A percentile compares a stretch with the other conserved stretches of the same genome.
Evolutionary conservation across 2,329 filamentous ascomycete genomes (phyloP).

Genomic region (Nannizziopsis arthrosporioides): DNA sequence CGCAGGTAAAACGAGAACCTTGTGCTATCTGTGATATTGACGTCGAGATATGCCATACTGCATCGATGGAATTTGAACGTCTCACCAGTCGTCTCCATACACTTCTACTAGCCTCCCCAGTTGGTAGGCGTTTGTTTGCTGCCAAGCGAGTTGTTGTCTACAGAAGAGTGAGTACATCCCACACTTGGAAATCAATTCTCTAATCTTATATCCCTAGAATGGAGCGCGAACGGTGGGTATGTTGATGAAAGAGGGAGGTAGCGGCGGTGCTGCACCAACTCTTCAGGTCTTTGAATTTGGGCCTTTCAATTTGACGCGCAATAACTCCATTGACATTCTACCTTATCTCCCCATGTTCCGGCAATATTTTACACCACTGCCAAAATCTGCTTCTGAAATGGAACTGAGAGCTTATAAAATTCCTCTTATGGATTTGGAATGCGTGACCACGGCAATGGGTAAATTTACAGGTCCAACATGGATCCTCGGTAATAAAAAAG

Average conservation of each 20-base stretch:
- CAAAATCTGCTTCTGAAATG: slow-evolving; percentile 55
- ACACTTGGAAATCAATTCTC: not conserved
- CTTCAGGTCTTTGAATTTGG: slow-evolving; percentile 71
- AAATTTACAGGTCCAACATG: slow-evolving; percentile 40
- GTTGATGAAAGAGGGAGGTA: slow-evolving; percentile 63
- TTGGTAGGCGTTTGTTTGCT: slow-evolving; percentile 68
- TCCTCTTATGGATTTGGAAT: slow-evolving; percentile 68
- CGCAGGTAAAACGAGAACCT: slow-evolving; percentile 74
- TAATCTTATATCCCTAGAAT: slow-evolving; percentile 40
- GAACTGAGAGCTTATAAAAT: slow-evolving; percentile 57
- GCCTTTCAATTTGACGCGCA: slow-evolving; percentile 52
- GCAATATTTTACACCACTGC: slow-evolving; percentile 54
- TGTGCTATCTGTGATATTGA: slow-evolving; percentile 72
- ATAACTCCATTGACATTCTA: slow-evolving; percentile 68
- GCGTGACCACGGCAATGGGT: slow-evolving; percentile 58
- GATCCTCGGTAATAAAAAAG: slow-evolving; percentile 41
- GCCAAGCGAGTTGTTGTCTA: slow-evolving; percentile 70
- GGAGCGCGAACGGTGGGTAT: slow-evolving; percentile 74
- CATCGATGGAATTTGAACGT: slow-evolving; percentile 65
- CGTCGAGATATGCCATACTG: slow-evolving; percentile 69
- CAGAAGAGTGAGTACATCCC: slow-evolving; percentile 42
- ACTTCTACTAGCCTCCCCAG: slow-evolving; percentile 62
- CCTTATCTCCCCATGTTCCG: slow-evolving; percentile 68
- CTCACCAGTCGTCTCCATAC: slow-evolving; percentile 73
- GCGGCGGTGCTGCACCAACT: slow-evolving; percentile 53